Evolutionary conservation across 495 filamentous ascomycete genomes (phyloP), one percentile per base, ranked within the genome.

Genomic region (Cetradonia linearis): DNA sequence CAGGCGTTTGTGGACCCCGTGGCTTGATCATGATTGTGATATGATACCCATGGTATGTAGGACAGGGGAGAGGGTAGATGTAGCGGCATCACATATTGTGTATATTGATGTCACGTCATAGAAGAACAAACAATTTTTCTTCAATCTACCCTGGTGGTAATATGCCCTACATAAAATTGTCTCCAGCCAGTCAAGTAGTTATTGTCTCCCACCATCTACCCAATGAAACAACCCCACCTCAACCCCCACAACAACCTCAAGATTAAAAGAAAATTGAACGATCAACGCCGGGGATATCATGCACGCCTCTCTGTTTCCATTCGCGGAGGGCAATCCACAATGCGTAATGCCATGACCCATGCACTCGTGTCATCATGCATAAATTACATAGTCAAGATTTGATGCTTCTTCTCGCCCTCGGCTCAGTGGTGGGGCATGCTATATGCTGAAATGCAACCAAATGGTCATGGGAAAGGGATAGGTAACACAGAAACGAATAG

Each of bases 281-380:
- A 33, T 27, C 14, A 61, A 66, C 64, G 58, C 66, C 62, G 58
- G 66, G 66, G 64, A 60, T 68, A 68, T 68, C 66, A 64, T 66
- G 63, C 61, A 50, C 40, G 36, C 34, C 47, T 36, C 49, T 56
- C n/a, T n/a, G n/a, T n/a, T n/a, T n/a, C n/a, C n/a, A n/a, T 36
- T 55, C 49, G 56, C 55, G 16, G 28, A 57, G 62, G 56, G 64
- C 66, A 68, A 68, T 68, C 66, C 63, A 55, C 63, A 68, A n/a
- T n/a, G n/a, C n/a, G 59, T 63, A 59, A 60, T 55, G 60, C 58
- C 66, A 46, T 61, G 61, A 61, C 61, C 58, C 54, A 68, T 68
- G 66, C 66, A 68, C 66, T 68, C 66, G 66, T 67, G 63, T 67
- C 66, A 67, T 68, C 66, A 64, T 68, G 66, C 66, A 66, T 61